Evolutionary conservation across 148 eudicot genomes (phyloP).

Genomic region (Rhododendron ovatum): DNA sequence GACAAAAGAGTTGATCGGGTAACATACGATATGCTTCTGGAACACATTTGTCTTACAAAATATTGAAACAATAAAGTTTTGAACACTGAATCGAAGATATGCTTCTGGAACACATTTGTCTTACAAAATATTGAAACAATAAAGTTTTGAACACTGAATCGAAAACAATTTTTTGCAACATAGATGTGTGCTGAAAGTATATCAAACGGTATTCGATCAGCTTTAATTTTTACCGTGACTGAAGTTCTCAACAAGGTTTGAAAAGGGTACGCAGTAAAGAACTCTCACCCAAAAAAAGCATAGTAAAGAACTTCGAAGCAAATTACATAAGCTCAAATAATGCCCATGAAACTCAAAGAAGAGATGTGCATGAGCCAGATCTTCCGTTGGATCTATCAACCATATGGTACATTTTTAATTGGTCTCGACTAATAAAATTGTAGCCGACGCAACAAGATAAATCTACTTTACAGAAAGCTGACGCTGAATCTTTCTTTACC

Average conservation of each 20-base stretch:
- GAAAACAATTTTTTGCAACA: background rate
- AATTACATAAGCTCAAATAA: background rate
- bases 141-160: background rate
- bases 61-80: background rate
- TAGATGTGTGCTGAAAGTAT: background rate
- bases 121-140: background rate
- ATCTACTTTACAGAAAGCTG: too few relatives aligned
- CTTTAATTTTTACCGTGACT: background rate
- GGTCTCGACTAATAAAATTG: too few relatives aligned
- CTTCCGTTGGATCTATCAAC: too few relatives aligned
- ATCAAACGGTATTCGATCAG: background rate
- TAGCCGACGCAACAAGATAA: background rate
- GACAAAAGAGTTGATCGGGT: background rate
- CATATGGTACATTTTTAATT: too few relatives aligned
- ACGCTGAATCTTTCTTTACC: too few relatives aligned
- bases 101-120: background rate
- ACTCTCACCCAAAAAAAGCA: too few relatives aligned
- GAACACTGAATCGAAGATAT: too few relatives aligned
- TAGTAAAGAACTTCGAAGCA: background rate
- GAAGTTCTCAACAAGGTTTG: background rate
- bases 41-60: background rate
- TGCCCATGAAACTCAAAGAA: too few relatives aligned
- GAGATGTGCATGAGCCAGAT: too few relatives aligned
- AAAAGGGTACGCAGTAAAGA: background rate
- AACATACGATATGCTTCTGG: background rate